Evolutionary conservation across 257 asterid genomes (phyloP).

Genomic region (Lithospermum erythrorhizon): DNA sequence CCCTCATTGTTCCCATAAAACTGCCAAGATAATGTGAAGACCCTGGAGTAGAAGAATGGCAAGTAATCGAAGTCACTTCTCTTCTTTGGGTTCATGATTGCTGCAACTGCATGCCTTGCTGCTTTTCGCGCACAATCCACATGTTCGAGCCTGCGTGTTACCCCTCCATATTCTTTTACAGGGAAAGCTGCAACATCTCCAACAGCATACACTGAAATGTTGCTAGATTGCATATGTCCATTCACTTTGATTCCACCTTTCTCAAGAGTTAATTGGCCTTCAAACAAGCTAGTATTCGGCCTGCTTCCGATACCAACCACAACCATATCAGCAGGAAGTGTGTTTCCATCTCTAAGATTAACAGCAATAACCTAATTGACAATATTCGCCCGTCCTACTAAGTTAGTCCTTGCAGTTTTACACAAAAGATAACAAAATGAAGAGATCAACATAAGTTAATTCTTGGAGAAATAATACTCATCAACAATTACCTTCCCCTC

Average conservation of each 20-base stretch:
- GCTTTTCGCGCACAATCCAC: constrained; percentile 73
- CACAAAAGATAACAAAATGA: neutral
- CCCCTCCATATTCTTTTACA: constrained; percentile 44
- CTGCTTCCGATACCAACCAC: constrained; percentile 83
- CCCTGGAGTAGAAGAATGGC: constrained; percentile 81
- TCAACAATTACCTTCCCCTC: constrained; percentile 58
- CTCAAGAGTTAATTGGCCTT: constrained; percentile 76
- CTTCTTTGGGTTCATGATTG: constrained; percentile 54
- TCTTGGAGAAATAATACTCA: neutral
- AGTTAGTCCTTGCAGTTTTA: too few species aligned
- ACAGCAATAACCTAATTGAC: constrained; percentile 57
- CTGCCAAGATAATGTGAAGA: constrained; percentile 77
- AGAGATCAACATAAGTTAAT: neutral
- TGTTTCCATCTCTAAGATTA: constrained; percentile 64
- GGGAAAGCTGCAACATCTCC: constrained; percentile 90
- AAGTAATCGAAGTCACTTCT: constrained; percentile 56
- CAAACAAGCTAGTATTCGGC: constrained; percentile 75
- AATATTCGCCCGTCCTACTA: neutral
- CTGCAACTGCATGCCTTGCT: constrained; percentile 68
- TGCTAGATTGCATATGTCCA: constrained; percentile 72
- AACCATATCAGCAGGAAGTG: constrained; percentile 75
- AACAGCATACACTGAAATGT: constrained; percentile 60
- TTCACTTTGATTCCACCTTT: constrained; percentile 90
- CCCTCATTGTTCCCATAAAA: constrained; percentile 70
- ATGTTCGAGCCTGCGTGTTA: constrained; percentile 74